Base-by-base conservation (phyloP, 2,329 filamentous ascomycete species). In the Cladophialophora psammophila region DNA sequence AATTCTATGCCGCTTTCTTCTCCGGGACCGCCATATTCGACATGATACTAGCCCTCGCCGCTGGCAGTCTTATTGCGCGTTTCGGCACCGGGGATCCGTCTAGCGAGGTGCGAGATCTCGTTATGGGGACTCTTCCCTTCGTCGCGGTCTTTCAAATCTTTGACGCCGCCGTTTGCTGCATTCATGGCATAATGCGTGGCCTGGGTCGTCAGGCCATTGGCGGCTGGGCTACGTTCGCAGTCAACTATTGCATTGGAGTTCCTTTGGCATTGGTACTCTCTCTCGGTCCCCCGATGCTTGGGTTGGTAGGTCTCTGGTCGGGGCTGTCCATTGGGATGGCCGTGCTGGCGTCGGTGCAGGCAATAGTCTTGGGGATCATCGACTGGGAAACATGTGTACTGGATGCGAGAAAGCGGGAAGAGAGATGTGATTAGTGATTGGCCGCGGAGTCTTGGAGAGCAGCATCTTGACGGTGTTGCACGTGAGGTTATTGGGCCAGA, bases 141-240 rank as follows among this genome's bases (percentile, higher is more conserved):
- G 89, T 90, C 64, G 91, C 91, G 0, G 82, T 90, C 1, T 93
- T 95, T 83, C 91, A 95, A 76, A 83, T 94, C 35, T 92, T 93
- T 71, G 92, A 96, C 76, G 87, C 89, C 2, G 75, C 93, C 32
- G 86, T 89, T 0, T 86, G 88, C 6, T 88, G 89, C 31, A 90
- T 89, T 40, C 90, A 92, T 74, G 92, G 92, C 5, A 81, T 95
- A 34, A 82, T 96, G 54, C 84, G 92, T 34, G 92, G 92, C 8
- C 85, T 95, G 20, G 92, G 92, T 2, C 87, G 90, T 67, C 92
- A 95, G 77, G 87, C 90, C 67, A 87, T 95, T 63, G 92, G 92
- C 12, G 91, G 92, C 0, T 94, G 91, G 72, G 88, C 91, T 13
- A 93, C 91, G 73, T 79, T 95, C 7, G 84, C 90, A 34, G 87